phyloP scores from a whole-genome alignment of 345 rosid species.

The Acer yangbiense region DNA sequence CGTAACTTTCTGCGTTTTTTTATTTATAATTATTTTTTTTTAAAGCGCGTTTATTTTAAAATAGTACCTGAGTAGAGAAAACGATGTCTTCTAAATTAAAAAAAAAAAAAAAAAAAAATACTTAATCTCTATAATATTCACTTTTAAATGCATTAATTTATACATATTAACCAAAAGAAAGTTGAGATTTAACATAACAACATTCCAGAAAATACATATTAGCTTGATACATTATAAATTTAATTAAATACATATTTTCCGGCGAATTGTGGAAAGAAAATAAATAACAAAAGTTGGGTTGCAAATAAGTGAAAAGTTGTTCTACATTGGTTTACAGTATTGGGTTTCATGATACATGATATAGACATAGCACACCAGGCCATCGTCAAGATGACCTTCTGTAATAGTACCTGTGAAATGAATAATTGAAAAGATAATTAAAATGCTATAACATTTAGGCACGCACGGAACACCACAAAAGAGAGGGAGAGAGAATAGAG shows the following conservation, averaged over 20 bases:
- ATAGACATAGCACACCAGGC: neutral
- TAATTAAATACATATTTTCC: neutral
- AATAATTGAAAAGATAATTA: conserved; percentile 11
- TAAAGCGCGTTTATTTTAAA: too few species aligned
- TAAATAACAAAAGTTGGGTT: neutral
- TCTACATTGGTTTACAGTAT: neutral
- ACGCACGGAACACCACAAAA: neutral
- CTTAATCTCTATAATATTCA: too few species aligned
- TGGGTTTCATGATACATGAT: too few species aligned
- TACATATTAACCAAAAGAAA: too few species aligned
- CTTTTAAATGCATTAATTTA: too few species aligned
- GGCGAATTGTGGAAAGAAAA: too few species aligned
- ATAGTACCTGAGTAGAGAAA: too few species aligned
- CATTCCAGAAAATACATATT: neutral
- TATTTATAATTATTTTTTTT: too few species aligned
- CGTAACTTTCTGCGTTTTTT: too few species aligned
- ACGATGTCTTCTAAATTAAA: too few species aligned
- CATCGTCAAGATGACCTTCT: conserved; percentile 41
- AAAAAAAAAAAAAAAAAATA: too few species aligned
- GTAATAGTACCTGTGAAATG: conserved; percentile 60
- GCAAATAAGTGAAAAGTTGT: neutral
- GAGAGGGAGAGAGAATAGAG: neutral
- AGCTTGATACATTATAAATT: neutral
- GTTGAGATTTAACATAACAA: neutral
- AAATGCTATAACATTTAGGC: neutral